Evolutionary conservation across 176 grass and related monocot species (phyloP), one percentile per base, ranked within the genome.

Genomic region (Otatea glauca): DNA sequence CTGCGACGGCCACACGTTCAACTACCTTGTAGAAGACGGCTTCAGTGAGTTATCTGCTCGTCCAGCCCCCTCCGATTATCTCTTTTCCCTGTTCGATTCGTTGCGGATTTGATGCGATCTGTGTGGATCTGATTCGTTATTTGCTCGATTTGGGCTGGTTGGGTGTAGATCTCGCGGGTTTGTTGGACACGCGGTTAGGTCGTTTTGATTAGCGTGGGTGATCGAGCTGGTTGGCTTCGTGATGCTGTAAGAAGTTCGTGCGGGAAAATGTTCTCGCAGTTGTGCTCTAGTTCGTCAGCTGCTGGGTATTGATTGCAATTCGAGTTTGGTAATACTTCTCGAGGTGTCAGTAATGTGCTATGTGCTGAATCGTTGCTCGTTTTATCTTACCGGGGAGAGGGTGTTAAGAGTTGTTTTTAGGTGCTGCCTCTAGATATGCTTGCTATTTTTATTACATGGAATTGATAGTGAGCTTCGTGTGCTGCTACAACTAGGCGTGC

Each of bases 1-100:
- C 81, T 94, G 92, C 86, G 92, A 97, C 18, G 94, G 90, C 42
- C 94, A 97, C 77, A 97, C 94, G 63, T 97, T 97, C 82, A 94
- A 97, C 75, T 97, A 94, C 81, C 94, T 97, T 44, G 94, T 94
- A 3, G 94, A 91, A 72, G 94, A 97, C 48, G 92, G 94, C 34
- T 97, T 87, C 92, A 94, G 94, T 97, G 53, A 94, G 92, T 84
- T 47, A 5, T 35, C 21, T 34, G 54, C 23, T 9, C 12, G 18
- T 12, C 16, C n/a, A 6, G 11, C 53, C 74, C 56, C n/a, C 0
- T 41, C 53, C 86, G 56, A 54, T 65, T 50, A 11, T 49, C 56
- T 34, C 53, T 69, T 21, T 16, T 15, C 9, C 13, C 35, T 20
- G 7, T 8, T 11, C 58, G 79, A 67, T 90, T 79, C 8, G 68